A percentile compares a stretch with the other conserved stretches of the same genome.
Evolutionary conservation across 1,284 basidiomycete species (phyloP).

Genomic region (Leccinum cinnamomeum): DNA sequence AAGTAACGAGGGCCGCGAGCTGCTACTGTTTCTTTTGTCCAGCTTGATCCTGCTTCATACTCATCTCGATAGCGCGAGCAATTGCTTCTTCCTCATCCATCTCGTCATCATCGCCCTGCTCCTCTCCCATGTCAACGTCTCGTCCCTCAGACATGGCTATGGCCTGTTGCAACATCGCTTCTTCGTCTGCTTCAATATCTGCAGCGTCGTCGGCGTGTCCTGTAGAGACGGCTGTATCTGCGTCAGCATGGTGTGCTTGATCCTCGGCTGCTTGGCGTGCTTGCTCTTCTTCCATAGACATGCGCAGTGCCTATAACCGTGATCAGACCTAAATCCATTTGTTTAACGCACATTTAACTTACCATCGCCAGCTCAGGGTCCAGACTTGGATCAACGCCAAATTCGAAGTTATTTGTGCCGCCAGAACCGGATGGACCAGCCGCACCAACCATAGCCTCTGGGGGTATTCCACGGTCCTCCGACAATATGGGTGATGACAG

Average conservation of each 20-base stretch:
- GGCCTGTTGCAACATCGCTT: constrained; percentile 63
- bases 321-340: constrained; percentile 2
- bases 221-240: constrained; percentile 31
- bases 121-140: constrained; percentile 42
- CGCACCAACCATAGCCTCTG: constrained; percentile 54
- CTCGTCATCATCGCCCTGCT: constrained; percentile 43
- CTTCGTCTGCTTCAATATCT: constrained; percentile 60
- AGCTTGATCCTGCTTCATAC: constrained; percentile 49
- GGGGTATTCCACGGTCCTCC: constrained; percentile 74
- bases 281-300: constrained; percentile 97
- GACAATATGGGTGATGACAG: constrained; percentile 83
- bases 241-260: constrained; percentile 36
- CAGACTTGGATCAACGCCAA: constrained; percentile 91
- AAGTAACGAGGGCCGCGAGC: not conserved
- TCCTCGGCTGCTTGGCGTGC: constrained; percentile 78
- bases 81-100: constrained; percentile 58
- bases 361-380: constrained; percentile 99
- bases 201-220: constrained; percentile 35
- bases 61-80: constrained; percentile 59
- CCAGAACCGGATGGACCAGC: constrained; percentile 48
- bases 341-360: constrained; percentile 11
- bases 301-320: constrained; percentile 77
- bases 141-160: constrained; percentile 54
- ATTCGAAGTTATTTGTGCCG: constrained; percentile 69
- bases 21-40: constrained; percentile 36